A percentile compares a stretch with the other conserved stretches of the same genome.
Conservation (phyloP, 805 yeast genomes). For the Lipomyces yamadae region DNA sequence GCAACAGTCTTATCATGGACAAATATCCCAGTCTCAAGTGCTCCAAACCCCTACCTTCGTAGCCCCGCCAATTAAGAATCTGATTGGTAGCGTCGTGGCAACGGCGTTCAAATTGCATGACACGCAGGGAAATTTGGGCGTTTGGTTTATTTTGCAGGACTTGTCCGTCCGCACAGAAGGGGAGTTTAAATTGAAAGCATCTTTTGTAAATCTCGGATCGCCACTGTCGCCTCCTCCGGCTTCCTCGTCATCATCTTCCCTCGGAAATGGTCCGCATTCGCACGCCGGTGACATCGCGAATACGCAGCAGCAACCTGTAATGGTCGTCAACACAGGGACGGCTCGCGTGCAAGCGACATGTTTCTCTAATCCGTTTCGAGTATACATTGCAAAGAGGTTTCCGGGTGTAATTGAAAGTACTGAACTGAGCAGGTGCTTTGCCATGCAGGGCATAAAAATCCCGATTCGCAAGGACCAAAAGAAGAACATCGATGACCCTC, state of each 20-base stretch:
- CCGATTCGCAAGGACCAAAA: conserved; percentile 46
- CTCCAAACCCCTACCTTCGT: conserved; percentile 24
- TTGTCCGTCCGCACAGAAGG: conserved; percentile 53
- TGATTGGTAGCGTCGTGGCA: conserved; percentile 50
- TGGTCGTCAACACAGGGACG: conserved; percentile 36
- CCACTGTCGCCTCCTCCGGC: conserved; percentile 18
- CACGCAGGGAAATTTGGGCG: conserved; percentile 46
- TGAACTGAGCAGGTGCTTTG: conserved; percentile 50
- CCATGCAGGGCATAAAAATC: conserved; percentile 52
- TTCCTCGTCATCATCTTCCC: conserved; percentile 7
- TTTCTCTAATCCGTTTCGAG: conserved; percentile 48
- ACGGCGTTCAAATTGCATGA: conserved; percentile 50
- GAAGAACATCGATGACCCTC: background rate
- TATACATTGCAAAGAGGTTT: conserved; percentile 52
- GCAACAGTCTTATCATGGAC: background rate
- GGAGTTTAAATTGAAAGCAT: conserved; percentile 48
- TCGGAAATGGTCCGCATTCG: background rate
- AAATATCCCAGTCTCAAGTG: background rate
- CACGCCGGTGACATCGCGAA: background rate
- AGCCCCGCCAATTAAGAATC: conserved; percentile 47
- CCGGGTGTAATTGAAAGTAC: conserved; percentile 54
- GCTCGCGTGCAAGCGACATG: conserved; percentile 41
- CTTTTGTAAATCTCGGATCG: conserved; percentile 46
- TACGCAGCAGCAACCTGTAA: conserved; percentile 22
- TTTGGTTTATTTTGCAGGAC: conserved; percentile 53